phyloP scores from a whole-genome alignment of 495 filamentous ascomycete species.

The Thermochaetoides thermophila region DNA sequence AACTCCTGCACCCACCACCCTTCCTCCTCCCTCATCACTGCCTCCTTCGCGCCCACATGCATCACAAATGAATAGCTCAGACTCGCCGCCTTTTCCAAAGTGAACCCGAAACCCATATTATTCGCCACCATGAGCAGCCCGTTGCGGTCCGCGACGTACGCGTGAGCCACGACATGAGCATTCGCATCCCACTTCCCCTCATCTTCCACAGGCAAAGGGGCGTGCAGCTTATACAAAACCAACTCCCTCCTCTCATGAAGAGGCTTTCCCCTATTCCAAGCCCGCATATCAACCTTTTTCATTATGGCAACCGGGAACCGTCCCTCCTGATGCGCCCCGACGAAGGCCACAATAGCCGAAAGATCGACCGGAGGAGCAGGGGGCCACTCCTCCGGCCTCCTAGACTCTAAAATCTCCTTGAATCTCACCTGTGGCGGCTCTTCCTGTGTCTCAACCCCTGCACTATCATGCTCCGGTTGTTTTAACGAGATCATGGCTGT shows the following conservation, averaged over 20 bases:
- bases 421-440: slow-evolving; percentile 22
- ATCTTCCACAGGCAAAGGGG: slow-evolving; percentile 2
- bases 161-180: slow-evolving; percentile 47
- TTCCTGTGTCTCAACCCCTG: slow-evolving; percentile 21
- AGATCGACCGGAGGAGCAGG: slow-evolving; percentile 30
- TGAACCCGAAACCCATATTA: slow-evolving; percentile 39
- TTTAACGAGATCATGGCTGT: slow-evolving; percentile 50
- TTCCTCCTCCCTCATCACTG: slow-evolving; percentile 26
- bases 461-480: slow-evolving; percentile 16
- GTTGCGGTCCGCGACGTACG: slow-evolving; percentile 56
- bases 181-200: slow-evolving; percentile 25
- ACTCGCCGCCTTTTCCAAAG: slow-evolving; percentile 39
- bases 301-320: slow-evolving; percentile 45
- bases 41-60: slow-evolving; percentile 34
- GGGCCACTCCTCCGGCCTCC: slow-evolving; percentile 22
- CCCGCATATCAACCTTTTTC: slow-evolving; percentile 47
- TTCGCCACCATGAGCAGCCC: slow-evolving; percentile 49
- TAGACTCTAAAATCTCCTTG: slow-evolving; percentile 17
- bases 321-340: slow-evolving; percentile 18
- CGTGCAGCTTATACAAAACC: slow-evolving; percentile 35
- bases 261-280: slow-evolving; percentile 34
- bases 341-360: slow-evolving; percentile 9
- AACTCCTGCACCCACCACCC: slow-evolving; percentile 60
- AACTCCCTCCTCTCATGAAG: slow-evolving; percentile 45
- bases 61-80: slow-evolving; percentile 49